Conservation (phyloP, 345 rosid species). For the Pelargonium nanum region DNA sequence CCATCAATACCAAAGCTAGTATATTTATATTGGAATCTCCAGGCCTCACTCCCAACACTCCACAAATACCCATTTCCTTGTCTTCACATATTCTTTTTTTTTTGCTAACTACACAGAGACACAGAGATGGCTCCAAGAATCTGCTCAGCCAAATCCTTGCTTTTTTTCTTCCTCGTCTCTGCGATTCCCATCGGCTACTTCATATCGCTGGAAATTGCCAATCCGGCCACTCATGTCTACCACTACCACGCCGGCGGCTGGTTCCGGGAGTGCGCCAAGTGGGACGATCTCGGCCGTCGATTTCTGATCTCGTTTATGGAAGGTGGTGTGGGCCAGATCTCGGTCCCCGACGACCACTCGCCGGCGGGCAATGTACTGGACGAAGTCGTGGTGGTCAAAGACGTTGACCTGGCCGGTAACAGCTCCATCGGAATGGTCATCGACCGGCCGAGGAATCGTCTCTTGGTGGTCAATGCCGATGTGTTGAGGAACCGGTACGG, state of each 20-base stretch:
- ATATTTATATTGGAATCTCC: no score
- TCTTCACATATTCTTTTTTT: no score
- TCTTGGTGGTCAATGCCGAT: slow-evolving; percentile 62
- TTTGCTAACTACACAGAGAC: background rate
- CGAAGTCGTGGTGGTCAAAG: slow-evolving; percentile 54
- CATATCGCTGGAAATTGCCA: slow-evolving; percentile 43
- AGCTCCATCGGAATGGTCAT: slow-evolving; percentile 54
- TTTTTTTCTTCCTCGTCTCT: slow-evolving; percentile 40
- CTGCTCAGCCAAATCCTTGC: slow-evolving; percentile 33
- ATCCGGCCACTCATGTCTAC: slow-evolving; percentile 51
- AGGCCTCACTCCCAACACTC: background rate
- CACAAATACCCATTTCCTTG: background rate
- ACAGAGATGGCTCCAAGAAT: slow-evolving; percentile 15
- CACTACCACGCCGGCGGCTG: slow-evolving; percentile 62
- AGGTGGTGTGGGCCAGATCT: slow-evolving; percentile 63
- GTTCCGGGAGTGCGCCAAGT: slow-evolving; percentile 83
- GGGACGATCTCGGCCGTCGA: slow-evolving; percentile 60
- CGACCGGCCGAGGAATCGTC: slow-evolving; percentile 59
- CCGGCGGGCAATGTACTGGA: slow-evolving; percentile 21
- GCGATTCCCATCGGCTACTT: slow-evolving; percentile 64
- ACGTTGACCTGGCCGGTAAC: slow-evolving; percentile 57
- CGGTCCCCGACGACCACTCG: slow-evolving; percentile 29
- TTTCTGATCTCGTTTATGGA: slow-evolving; percentile 76
- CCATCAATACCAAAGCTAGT: background rate
- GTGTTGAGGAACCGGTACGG: slow-evolving; percentile 43